These are phyloP conservation scores for Neonectria punicea DNA, from an alignment of 2,329 filamentous ascomycete species.

Conservation along the genomic window DNA sequence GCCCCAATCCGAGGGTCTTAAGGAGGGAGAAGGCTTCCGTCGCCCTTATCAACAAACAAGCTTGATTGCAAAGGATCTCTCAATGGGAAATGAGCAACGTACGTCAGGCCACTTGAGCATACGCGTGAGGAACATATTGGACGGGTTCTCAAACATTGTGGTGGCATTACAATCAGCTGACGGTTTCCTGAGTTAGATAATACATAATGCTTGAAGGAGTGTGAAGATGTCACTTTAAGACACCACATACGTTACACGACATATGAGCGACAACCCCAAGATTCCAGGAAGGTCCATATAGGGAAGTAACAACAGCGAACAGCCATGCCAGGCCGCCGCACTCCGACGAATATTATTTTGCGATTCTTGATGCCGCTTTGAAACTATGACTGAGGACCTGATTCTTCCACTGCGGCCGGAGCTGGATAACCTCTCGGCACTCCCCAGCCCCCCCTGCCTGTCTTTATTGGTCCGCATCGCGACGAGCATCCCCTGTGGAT, in stretches of 20 bases:
- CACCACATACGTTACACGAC: not conserved
- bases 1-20: not conserved
- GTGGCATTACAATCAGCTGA: not conserved
- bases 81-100: not conserved
- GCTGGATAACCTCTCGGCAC: conserved; percentile 33
- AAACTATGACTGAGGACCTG: conserved; percentile 19
- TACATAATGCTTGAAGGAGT: not conserved
- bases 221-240: not conserved
- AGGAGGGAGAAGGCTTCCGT: not conserved
- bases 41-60: not conserved
- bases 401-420: conserved; percentile 15
- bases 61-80: not conserved
- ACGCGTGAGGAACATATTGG: not conserved
- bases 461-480: conserved; percentile 54
- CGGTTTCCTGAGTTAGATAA: not conserved
- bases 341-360: not conserved
- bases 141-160: not conserved
- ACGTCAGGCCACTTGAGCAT: not conserved
- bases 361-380: conserved; percentile 6
- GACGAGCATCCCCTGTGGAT: conserved; percentile 61
- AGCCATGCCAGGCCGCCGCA: not conserved
- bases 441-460: conserved; percentile 32
- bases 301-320: not conserved
- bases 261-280: not conserved
- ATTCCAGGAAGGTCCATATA: not conserved